Percentiles rank a stretch among this genome's conserved stretches.
Evolutionary conservation across 306 rosid genomes (phyloP).

Genomic region (Gillenia trifoliata): DNA sequence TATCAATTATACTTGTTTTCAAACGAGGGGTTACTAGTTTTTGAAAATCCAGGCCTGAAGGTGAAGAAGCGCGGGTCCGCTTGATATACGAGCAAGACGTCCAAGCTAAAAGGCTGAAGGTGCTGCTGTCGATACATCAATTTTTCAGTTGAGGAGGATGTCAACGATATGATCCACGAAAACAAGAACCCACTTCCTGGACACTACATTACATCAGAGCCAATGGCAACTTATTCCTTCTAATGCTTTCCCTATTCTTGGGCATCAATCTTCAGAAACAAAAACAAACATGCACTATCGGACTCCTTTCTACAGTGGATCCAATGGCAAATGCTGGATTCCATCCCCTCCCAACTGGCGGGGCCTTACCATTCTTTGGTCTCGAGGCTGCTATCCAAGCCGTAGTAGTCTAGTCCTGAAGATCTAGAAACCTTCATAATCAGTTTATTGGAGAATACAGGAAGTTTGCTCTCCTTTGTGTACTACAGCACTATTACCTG

Average conservation of each 20-base stretch:
- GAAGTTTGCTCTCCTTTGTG: slow-evolving; percentile 78
- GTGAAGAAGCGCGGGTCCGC: no score
- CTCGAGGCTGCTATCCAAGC: slow-evolving; percentile 70
- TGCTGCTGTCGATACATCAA: no score
- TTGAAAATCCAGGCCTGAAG: no score
- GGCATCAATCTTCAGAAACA: slow-evolving; percentile 24
- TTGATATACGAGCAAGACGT: no score
- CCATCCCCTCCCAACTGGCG: slow-evolving; percentile 81
- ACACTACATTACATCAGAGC: no score
- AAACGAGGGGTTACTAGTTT: no score
- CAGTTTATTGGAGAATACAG: slow-evolving; percentile 69
- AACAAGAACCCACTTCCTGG: no score
- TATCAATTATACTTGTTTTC: no score
- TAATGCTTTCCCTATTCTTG: background rate
- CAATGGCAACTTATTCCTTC: no score
- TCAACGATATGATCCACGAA: no score
- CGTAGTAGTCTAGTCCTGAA: slow-evolving; percentile 43
- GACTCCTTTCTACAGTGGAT: slow-evolving; percentile 55
- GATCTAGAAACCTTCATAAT: slow-evolving; percentile 53
- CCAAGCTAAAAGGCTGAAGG: no score
- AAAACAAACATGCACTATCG: background rate
- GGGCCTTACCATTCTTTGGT: slow-evolving; percentile 89
- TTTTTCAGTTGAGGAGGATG: no score
- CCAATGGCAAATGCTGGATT: slow-evolving; percentile 82
- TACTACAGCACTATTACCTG: slow-evolving; percentile 46